A percentile compares a stretch with the other conserved stretches of the same genome.
phyloP scores from a whole-genome alignment of 1,284 basidiomycete species.

The Ganoderma boninense region DNA sequence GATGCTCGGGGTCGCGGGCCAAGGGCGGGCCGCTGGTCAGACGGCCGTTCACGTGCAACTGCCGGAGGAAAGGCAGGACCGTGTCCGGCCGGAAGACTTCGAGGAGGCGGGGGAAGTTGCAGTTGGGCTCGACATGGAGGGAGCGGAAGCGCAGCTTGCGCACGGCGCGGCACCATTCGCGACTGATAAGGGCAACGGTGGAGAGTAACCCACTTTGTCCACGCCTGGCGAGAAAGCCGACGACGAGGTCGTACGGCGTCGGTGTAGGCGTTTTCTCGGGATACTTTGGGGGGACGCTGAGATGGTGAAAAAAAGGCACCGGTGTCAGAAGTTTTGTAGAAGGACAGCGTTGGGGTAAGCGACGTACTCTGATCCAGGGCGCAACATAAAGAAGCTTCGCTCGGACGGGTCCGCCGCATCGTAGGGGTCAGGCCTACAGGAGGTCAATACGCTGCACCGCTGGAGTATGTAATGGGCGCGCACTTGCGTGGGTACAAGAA shows the following conservation, averaged over 20 bases:
- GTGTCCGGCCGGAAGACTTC: constrained; percentile 12
- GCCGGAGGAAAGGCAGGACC: constrained; percentile 15
- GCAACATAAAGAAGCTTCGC: constrained; percentile 15
- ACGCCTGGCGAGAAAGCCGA: background rate
- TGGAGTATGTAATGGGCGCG: constrained; percentile 1
- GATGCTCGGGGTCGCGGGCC: constrained; percentile 4
- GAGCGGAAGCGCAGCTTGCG: constrained; percentile 13
- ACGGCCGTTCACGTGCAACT: constrained; percentile 14
- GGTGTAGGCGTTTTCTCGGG: constrained; percentile 1
- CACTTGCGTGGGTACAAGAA: constrained; percentile 16
- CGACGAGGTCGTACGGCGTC: constrained; percentile 5
- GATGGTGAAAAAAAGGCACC: background rate
- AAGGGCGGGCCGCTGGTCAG: background rate
- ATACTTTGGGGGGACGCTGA: constrained; percentile 19
- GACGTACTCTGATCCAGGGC: constrained; percentile 10
- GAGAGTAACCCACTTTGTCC: background rate
- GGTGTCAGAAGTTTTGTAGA: background rate
- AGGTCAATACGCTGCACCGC: background rate
- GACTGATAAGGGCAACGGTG: constrained; percentile 7
- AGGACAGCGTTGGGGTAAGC: no score
- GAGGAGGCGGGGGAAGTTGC: constrained; percentile 1
- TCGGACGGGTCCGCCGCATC: background rate
- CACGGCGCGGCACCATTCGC: constrained; percentile 14
- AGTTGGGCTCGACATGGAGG: constrained; percentile 1
- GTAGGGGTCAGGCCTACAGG: background rate